Percentiles rank a stretch among this genome's conserved stretches.
Evolutionary conservation across 73 alveolate species (phyloP).

Genomic region (Tetrahymena malaccensis): DNA sequence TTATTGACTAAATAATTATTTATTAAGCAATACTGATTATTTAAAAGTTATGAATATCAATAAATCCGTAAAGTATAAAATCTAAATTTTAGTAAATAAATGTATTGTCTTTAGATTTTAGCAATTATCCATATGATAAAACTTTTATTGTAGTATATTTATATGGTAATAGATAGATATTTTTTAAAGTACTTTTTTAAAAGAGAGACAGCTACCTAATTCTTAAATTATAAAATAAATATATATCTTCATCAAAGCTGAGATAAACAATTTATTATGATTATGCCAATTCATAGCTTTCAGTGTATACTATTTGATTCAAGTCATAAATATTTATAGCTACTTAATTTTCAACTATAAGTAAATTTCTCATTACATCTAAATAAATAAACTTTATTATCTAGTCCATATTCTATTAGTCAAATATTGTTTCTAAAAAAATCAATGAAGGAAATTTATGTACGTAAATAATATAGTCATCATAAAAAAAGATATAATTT

Average conservation of each 20-base stretch:
- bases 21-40: background rate
- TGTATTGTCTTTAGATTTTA: background rate
- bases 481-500: background rate
- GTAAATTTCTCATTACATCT: background rate
- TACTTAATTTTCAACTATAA: background rate
- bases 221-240: background rate
- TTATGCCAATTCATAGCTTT: background rate
- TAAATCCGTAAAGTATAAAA: background rate
- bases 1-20: background rate
- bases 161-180: background rate
- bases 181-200: background rate
- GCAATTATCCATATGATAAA: background rate
- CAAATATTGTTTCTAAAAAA: background rate
- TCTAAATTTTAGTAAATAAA: background rate
- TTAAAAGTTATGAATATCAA: background rate
- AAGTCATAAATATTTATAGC: background rate
- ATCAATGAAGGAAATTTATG: background rate
- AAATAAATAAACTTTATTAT: background rate
- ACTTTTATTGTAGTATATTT: background rate
- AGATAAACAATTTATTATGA: background rate
- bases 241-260: background rate
- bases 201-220: background rate
- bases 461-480: background rate
- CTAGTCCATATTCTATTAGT: background rate
- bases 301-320: background rate